Evolutionary conservation across 169 alveolate species (phyloP).

Genomic region (Plasmodium gallinaceum): DNA sequence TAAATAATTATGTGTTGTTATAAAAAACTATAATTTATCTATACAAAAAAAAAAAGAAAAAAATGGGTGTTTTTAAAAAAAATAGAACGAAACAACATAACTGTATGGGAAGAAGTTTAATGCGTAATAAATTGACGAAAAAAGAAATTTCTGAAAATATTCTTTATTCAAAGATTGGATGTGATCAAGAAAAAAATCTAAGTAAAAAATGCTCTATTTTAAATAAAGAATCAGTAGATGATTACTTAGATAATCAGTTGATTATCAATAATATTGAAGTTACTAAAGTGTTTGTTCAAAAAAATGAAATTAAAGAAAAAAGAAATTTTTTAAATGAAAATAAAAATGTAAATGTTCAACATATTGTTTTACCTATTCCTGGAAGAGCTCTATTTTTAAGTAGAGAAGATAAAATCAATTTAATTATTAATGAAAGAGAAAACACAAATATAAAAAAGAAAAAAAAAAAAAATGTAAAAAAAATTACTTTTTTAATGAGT

Average conservation of each 20-base stretch:
- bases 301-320: conserved; percentile 78
- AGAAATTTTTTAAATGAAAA: conserved; percentile 18
- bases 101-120: conserved; percentile 64
- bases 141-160: conserved; percentile 53
- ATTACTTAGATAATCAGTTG: conserved; percentile 76
- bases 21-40: not conserved
- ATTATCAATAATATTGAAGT: conserved; percentile 79
- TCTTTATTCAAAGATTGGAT: conserved; percentile 54
- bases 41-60: conserved; percentile 1
- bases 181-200: conserved; percentile 12
- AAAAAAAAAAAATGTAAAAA: conserved; percentile 16
- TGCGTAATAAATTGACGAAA: conserved; percentile 42
- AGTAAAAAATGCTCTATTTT: conserved; percentile 38
- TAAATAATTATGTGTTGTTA: not conserved
- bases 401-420: conserved; percentile 72
- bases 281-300: conserved; percentile 73
- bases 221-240: conserved; percentile 44
- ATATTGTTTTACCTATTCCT: conserved; percentile 82
- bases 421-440: conserved; percentile 15
- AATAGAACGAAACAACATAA: conserved; percentile 28
- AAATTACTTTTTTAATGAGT: conserved; percentile 49
- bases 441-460: conserved; percentile 5
- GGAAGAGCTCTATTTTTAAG: conserved; percentile 79
- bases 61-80: conserved; percentile 26
- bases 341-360: conserved; percentile 70